Percentiles rank a stretch among this genome's conserved stretches.
Evolutionary conservation across 2,329 filamentous ascomycete genomes (phyloP).

Genomic region (Penicillium expansum): DNA sequence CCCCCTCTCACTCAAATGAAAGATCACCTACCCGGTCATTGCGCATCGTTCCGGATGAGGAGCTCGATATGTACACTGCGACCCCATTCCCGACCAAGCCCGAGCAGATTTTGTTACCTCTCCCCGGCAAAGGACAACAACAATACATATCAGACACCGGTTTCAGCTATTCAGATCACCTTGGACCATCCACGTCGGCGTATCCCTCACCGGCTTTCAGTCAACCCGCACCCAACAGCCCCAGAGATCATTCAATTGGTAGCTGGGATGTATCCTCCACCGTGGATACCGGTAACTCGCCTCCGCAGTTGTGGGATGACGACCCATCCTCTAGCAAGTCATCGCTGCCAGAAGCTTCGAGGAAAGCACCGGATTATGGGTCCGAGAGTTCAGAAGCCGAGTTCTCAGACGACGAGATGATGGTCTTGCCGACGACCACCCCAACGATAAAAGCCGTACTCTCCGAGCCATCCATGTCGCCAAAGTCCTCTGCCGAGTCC

Average conservation of each 20-base stretch:
- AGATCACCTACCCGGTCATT: slow-evolving; percentile 37
- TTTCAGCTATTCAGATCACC: slow-evolving; percentile 33
- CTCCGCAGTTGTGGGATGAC: slow-evolving; percentile 40
- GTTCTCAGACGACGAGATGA: slow-evolving; percentile 36
- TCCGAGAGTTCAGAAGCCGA: slow-evolving; percentile 24
- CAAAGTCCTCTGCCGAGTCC: slow-evolving; percentile 22
- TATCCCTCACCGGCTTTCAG: slow-evolving; percentile 31
- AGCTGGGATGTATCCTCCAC: slow-evolving; percentile 40
- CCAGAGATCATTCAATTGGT: slow-evolving; percentile 28
- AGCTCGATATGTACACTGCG: slow-evolving; percentile 40
- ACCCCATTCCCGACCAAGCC: slow-evolving; percentile 50
- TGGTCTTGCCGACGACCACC: slow-evolving; percentile 31
- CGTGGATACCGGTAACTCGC: slow-evolving; percentile 36
- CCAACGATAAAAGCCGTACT: slow-evolving; percentile 41
- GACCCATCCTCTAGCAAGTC: slow-evolving; percentile 40
- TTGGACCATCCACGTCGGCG: slow-evolving; percentile 29
- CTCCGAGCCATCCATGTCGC: slow-evolving; percentile 31
- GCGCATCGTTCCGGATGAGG: slow-evolving; percentile 36
- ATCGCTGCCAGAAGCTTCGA: slow-evolving; percentile 28
- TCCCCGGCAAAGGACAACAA: slow-evolving; percentile 39
- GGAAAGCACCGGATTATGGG: slow-evolving; percentile 22
- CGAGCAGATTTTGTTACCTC: slow-evolving; percentile 45
- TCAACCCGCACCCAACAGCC: slow-evolving; percentile 25
- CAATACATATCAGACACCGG: slow-evolving; percentile 32
- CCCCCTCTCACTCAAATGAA: slow-evolving; percentile 47